phyloP scores from a whole-genome alignment of 176 grass and related monocot species.

The Poa annua region DNA sequence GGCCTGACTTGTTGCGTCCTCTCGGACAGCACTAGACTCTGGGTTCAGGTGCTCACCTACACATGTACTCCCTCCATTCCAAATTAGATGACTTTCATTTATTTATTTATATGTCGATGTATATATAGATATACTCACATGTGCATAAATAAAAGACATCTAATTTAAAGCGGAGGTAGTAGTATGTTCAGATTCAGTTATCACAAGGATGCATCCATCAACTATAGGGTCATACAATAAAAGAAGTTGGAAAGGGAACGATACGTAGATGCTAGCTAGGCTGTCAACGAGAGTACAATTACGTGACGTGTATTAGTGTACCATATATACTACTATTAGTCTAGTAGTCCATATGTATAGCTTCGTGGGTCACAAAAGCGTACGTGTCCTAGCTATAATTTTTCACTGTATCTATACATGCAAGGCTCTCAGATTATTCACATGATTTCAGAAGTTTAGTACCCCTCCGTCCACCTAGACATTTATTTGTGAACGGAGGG shows the following conservation, averaged over 20 bases:
- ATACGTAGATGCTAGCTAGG: conserved; percentile 5
- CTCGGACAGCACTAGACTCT: not conserved
- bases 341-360: not conserved
- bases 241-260: not conserved
- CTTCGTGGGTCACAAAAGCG: conserved; percentile 14
- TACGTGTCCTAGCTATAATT: not conserved
- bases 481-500: too few relatives aligned
- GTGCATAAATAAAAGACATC: too few relatives aligned
- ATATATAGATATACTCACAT: too few relatives aligned
- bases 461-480: too few relatives aligned
- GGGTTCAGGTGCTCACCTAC: not conserved
- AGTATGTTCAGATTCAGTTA: not conserved
- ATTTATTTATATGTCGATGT: too few relatives aligned
- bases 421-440: not conserved
- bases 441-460: not conserved
- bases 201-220: conserved; percentile 13
- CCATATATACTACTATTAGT: not conserved
- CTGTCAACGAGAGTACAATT: not conserved
- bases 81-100: too few relatives aligned
- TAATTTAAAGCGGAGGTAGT: too few relatives aligned
- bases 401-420: conserved; percentile 11
- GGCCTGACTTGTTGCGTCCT: not conserved
- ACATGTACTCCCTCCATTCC: not conserved
- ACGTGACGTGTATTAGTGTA: not conserved
- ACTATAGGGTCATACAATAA: too few relatives aligned